phyloP scores from a whole-genome alignment of 1,284 basidiomycete genomes.

The Microbotryum silenes-acaulis region DNA sequence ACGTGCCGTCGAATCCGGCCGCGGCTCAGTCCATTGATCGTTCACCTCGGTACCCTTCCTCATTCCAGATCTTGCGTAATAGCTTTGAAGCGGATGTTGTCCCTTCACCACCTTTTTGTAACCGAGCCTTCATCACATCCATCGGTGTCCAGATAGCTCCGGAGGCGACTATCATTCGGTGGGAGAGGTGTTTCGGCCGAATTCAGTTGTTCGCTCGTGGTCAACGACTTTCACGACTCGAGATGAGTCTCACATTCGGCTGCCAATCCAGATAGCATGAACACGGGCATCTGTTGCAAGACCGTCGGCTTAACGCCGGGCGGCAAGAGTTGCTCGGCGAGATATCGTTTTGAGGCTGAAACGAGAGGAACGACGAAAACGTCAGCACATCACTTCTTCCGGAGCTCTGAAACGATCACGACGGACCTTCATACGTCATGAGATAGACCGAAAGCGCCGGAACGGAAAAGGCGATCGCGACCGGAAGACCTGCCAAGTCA shows the following conservation, averaged over 20 bases:
- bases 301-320: conserved; percentile 24
- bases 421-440: conserved; percentile 30
- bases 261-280: conserved; percentile 29
- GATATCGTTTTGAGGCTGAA: conserved; percentile 27
- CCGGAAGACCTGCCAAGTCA: conserved; percentile 25
- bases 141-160: conserved; percentile 35
- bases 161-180: conserved; percentile 21
- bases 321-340: conserved; percentile 19
- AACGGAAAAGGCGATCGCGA: conserved; percentile 33
- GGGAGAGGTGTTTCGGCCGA: too few species aligned
- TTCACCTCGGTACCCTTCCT: conserved; percentile 24
- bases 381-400: background rate
- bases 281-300: conserved; percentile 31
- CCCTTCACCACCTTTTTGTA: conserved; percentile 32
- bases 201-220: background rate
- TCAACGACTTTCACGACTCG: background rate
- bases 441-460: conserved; percentile 33
- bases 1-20: background rate
- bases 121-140: conserved; percentile 29
- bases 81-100: conserved; percentile 27
- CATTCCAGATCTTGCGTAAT: conserved; percentile 27
- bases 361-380: background rate
- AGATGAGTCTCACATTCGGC: conserved; percentile 27
- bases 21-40: too few species aligned
- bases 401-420: background rate